Evolutionary conservation across 2,329 filamentous ascomycete species (phyloP), one percentile per base, ranked within the genome.

Genomic region (Colletotrichum neosansevieriae): DNA sequence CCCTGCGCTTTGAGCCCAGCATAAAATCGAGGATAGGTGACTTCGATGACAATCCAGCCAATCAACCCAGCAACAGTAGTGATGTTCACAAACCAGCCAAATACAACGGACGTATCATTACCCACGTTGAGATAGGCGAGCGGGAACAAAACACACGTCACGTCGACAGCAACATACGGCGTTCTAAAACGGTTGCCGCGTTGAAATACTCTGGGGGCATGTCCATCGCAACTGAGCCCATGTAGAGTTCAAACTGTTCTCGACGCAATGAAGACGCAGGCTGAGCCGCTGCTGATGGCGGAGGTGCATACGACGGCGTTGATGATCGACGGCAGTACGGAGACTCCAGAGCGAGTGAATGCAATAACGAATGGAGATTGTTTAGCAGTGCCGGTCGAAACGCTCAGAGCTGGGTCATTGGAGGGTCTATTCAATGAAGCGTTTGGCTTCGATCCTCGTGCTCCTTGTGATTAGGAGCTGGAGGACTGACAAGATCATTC

Each of bases 51-150:
- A 70, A 83, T 81, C 86, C 86, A 88, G 21, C 21, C 21, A 21
- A 21, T 21, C 21, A 21, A 21, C 21, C 21, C 21, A 21, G 83
- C 83, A 4, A 84, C 77, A 36, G 79, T 88, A 45, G 83, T 86
- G 36, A 88, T 77, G 72, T 85, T 86, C 71, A 87, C 82, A 72
- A 88, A 86, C 86, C 86, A 88, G 72, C 85, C 85, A 75, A 88
- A 88, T 15, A 92, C 90, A 34, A 88, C 84, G 2, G 87, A 82
- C 0, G 88, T 84, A 59, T 81, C 77, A 72, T 85, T 86, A 36
- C 84, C 88, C 47, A 91, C 82, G 73, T 91, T 89, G 15, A 66
- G 15, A 74, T 92, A 93, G 12, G 86, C 85, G 21, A 93, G 80
- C n/a, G 90, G 82, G 9, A 87, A 84, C 65, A 93, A 85, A 2